These are phyloP conservation scores for Suhomyces chickasaworum DNA, from an alignment of 1,139 yeast species.

Conservation along the genomic window DNA sequence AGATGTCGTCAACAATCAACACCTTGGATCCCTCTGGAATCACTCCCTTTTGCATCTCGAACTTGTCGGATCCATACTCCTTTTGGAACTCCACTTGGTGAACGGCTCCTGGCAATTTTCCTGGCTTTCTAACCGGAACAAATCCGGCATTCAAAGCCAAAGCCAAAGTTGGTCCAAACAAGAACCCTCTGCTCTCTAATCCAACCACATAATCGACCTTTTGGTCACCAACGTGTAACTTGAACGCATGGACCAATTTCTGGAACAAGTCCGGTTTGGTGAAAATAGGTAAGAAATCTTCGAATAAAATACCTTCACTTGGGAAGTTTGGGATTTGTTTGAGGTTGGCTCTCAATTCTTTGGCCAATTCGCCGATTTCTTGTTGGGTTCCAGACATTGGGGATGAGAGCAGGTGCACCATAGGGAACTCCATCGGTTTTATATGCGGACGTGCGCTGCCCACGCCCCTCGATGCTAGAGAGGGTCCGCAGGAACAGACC, in stretches of 20 bases:
- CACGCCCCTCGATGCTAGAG: neutral
- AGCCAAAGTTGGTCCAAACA: constrained; percentile 95
- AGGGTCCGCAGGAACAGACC: neutral
- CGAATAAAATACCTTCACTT: constrained; percentile 86
- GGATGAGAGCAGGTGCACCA: neutral
- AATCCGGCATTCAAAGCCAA: constrained; percentile 87
- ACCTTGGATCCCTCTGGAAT: constrained; percentile 81
- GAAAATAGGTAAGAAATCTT: constrained; percentile 94
- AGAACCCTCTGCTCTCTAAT: constrained; percentile 93
- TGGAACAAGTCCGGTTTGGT: constrained; percentile 78
- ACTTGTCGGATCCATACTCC: constrained; percentile 89
- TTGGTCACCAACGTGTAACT: constrained; percentile 64
- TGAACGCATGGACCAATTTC: constrained; percentile 78
- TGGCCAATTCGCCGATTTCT: constrained; percentile 49
- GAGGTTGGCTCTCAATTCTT: constrained; percentile 63
- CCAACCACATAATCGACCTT: constrained; percentile 91
- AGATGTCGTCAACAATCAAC: constrained; percentile 88
- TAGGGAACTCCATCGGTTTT: neutral
- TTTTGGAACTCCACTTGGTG: constrained; percentile 74
- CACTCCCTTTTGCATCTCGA: constrained; percentile 85
- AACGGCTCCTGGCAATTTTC: constrained; percentile 89
- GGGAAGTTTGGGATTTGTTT: constrained; percentile 95
- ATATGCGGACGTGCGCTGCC: constrained; percentile 3
- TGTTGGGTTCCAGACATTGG: constrained; percentile 10
- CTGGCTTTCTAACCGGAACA: constrained; percentile 92